Percentiles rank a stretch among this genome's conserved stretches.
Evolutionary conservation across 805 yeast species (phyloP).

Genomic region (Ogataea trehalophila): DNA sequence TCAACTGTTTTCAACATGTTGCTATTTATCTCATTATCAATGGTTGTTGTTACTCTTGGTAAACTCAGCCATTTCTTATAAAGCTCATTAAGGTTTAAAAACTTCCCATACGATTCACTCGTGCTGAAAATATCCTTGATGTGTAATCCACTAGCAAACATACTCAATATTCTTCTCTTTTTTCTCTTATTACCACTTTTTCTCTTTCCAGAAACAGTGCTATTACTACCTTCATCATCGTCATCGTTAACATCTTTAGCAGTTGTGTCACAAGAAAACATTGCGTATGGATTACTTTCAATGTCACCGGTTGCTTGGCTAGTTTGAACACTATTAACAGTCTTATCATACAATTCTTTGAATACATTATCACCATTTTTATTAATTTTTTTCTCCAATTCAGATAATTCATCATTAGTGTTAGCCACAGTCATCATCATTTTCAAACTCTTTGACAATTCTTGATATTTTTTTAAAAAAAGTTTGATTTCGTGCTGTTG

Average conservation of each 20-base stretch:
- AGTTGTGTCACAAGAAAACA: slow-evolving; percentile 19
- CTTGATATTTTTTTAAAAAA: slow-evolving; percentile 44
- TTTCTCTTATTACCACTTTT: background rate
- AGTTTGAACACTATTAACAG: slow-evolving; percentile 28
- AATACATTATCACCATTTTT: slow-evolving; percentile 31
- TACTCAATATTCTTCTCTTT: slow-evolving; percentile 41
- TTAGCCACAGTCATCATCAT: slow-evolving; percentile 15
- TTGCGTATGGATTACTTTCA: slow-evolving; percentile 24
- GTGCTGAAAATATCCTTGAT: slow-evolving; percentile 48
- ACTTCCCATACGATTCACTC: slow-evolving; percentile 62
- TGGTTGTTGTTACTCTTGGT: slow-evolving; percentile 17
- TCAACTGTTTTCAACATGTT: no score
- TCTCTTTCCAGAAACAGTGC: no score
- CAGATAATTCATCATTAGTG: slow-evolving; percentile 2
- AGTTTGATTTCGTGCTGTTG: slow-evolving; percentile 65
- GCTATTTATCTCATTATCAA: background rate
- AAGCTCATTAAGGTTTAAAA: slow-evolving; percentile 48
- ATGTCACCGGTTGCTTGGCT: slow-evolving; percentile 24
- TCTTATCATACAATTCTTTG: slow-evolving; percentile 30
- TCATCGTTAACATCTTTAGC: no score
- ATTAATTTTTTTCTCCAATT: slow-evolving; percentile 2
- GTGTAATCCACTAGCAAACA: slow-evolving; percentile 43
- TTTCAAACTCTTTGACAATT: slow-evolving; percentile 19
- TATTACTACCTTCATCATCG: no score
- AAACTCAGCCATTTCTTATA: slow-evolving; percentile 54